phyloP scores from a whole-genome alignment of 2,329 filamentous ascomycete genomes.

The Esteya vermicola region DNA sequence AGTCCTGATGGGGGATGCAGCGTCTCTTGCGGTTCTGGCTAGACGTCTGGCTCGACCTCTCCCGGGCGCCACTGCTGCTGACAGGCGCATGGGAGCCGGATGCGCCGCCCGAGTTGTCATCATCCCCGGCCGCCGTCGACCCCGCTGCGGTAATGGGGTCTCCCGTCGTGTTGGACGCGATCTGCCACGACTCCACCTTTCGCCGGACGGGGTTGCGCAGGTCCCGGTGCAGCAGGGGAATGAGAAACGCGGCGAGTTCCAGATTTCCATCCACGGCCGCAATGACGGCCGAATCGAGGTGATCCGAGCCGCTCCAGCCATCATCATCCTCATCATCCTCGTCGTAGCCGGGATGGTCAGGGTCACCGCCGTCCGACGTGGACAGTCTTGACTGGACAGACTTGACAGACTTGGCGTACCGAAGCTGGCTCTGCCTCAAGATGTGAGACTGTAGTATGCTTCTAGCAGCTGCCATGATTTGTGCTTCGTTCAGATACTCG shows the following conservation, averaged over 20 bases:
- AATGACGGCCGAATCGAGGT: slow-evolving; percentile 13
- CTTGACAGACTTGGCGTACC: background rate
- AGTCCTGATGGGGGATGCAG: slow-evolving; percentile 8
- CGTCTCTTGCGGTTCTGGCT: slow-evolving; percentile 8
- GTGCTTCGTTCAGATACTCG: background rate
- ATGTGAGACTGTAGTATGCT: background rate
- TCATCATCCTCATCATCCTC: slow-evolving; percentile 10
- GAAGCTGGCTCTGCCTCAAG: slow-evolving; percentile 2
- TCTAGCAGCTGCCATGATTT: background rate
- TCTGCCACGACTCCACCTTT: slow-evolving; percentile 14
- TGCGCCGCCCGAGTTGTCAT: too few relatives aligned
- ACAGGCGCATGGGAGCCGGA: background rate
- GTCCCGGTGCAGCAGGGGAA: slow-evolving; percentile 12
- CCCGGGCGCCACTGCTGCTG: too few relatives aligned
- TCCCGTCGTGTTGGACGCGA: background rate
- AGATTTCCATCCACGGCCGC: slow-evolving; percentile 12
- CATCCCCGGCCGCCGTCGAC: background rate
- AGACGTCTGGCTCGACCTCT: too few relatives aligned
- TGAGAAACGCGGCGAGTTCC: slow-evolving; percentile 12
- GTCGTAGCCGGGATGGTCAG: background rate
- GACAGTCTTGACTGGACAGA: background rate
- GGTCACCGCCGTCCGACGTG: background rate
- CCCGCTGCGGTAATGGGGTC: background rate
- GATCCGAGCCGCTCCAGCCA: slow-evolving; percentile 12
- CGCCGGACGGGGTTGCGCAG: slow-evolving; percentile 9